Evolutionary conservation across 129 eudicot species (phyloP), one percentile per base, ranked within the genome.

Genomic region (Lonicera japonica): DNA sequence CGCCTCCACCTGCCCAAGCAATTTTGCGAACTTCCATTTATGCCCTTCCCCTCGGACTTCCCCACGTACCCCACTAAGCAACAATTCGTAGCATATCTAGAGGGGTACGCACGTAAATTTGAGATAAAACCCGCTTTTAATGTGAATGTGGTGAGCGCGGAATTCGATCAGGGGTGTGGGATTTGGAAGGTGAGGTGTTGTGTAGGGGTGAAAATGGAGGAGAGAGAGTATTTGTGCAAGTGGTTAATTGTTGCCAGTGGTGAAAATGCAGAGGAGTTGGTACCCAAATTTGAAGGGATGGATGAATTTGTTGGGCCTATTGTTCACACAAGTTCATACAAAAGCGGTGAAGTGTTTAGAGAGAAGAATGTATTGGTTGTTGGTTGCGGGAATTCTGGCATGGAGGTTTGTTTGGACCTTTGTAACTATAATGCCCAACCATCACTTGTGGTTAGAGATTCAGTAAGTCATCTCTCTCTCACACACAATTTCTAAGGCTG

Each of bases 371-470:
- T 86, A 73, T 76, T 86, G 79, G 89, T 86, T n/a, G 78, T 86
- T 43, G 95, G 89, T 1, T 81, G 94, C 74, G 88, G 95, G 16
- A 86, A 86, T 74, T 86, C 95, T 2, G 95, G 95, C 64, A 86
- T 86, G 89, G 95, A 86, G 73, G 84, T 86, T 25, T 76, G 79
- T 71, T 72, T 86, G 74, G 95, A 86, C 67, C 84, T 86, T 0
- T 77, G 84, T 73, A 86, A 82, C 71, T 66, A 68, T 73, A 72
- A 80, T 77, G 95, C 89, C 69, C 64, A 48, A 21, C 89, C 95
- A 48, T 82, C 95, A 24, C 67, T 86, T 23, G 95, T 86, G 25
- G 84, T 82, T 80, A 69, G 95, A 58, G 80, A 70, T 70, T 73
- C 90, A 0, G 95, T 86, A 77, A 56, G 86, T 65, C 1, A n/a